A percentile compares a stretch with the other conserved stretches of the same genome.
phyloP scores from a whole-genome alignment of 2,329 filamentous ascomycete genomes.

The Xylariaceae sp. region DNA sequence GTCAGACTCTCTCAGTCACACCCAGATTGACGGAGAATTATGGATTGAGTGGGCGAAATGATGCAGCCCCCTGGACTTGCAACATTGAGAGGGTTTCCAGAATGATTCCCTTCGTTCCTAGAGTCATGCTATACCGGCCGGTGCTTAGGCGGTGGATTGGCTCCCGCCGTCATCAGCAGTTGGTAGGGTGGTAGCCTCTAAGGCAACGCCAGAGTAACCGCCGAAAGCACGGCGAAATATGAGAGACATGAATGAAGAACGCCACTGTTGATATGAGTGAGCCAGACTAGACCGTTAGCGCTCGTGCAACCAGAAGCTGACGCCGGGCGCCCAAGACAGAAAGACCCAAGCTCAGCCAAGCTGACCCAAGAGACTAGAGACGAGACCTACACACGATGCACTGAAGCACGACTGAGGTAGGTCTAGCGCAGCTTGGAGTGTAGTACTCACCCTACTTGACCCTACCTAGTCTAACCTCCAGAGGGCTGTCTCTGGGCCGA shows the following conservation, averaged over 20 bases:
- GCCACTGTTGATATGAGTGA: conserved; percentile 9
- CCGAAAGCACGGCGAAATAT: conserved; percentile 1
- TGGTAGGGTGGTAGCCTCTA: too few species aligned
- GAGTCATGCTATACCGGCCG: conserved; percentile 3
- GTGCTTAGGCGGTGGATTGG: conserved; percentile 1
- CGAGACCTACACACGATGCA: too few species aligned
- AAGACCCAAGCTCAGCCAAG: background rate
- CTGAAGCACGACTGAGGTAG: too few species aligned
- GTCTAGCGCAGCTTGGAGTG: background rate
- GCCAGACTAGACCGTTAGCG: background rate
- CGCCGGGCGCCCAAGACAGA: background rate
- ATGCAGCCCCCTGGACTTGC: conserved; percentile 1
- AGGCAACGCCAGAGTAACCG: conserved; percentile 10
- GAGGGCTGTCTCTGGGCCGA: conserved; percentile 8
- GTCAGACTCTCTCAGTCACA: too few species aligned
- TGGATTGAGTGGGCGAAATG: too few species aligned
- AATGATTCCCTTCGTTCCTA: conserved; percentile 6
- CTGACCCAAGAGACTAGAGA: too few species aligned
- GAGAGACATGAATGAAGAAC: conserved; percentile 13
- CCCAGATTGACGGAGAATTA: too few species aligned
- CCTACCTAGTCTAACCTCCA: conserved; percentile 17
- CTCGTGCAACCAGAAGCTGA: background rate
- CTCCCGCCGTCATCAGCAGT: too few species aligned
- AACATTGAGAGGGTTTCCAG: conserved; percentile 6
- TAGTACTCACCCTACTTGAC: too few species aligned